phyloP scores from a whole-genome alignment of 2,329 filamentous ascomycete species.

The Aureobasidium sp. region DNA sequence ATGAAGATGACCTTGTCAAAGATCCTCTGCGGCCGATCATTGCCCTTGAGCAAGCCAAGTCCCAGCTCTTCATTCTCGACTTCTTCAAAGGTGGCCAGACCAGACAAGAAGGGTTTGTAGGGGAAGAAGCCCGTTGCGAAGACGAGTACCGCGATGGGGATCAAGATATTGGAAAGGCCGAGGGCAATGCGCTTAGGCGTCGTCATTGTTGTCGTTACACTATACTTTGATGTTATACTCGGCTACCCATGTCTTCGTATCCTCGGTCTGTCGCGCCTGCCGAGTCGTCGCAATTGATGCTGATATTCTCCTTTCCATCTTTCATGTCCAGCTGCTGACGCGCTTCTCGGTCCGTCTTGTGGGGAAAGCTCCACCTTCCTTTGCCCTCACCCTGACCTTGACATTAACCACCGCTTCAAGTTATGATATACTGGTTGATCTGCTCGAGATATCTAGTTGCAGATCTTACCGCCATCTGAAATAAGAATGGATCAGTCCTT shows the following conservation, averaged over 20 bases:
- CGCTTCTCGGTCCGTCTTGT: not conserved
- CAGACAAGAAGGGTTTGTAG: constrained; percentile 88
- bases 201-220: not conserved
- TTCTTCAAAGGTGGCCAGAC: constrained; percentile 50
- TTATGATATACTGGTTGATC: too few relatives aligned
- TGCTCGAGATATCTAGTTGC: too few relatives aligned
- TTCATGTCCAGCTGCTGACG: not conserved
- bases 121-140: constrained; percentile 95
- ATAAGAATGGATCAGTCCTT: too few relatives aligned
- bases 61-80: constrained; percentile 14
- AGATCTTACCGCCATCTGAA: too few relatives aligned
- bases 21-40: constrained; percentile 51
- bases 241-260: not conserved
- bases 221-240: not conserved
- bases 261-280: too few relatives aligned
- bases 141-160: constrained; percentile 57
- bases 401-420: not conserved
- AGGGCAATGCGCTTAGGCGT: constrained; percentile 25
- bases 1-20: constrained; percentile 94
- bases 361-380: not conserved
- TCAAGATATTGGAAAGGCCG: constrained; percentile 63
- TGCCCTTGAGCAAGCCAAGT: constrained; percentile 25
- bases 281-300: not conserved
- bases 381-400: not conserved
- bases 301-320: not conserved